Percentiles rank a stretch among this genome's conserved stretches.
phyloP scores from a whole-genome alignment of 2,329 filamentous ascomycete species.

The Neonectria punicea region DNA sequence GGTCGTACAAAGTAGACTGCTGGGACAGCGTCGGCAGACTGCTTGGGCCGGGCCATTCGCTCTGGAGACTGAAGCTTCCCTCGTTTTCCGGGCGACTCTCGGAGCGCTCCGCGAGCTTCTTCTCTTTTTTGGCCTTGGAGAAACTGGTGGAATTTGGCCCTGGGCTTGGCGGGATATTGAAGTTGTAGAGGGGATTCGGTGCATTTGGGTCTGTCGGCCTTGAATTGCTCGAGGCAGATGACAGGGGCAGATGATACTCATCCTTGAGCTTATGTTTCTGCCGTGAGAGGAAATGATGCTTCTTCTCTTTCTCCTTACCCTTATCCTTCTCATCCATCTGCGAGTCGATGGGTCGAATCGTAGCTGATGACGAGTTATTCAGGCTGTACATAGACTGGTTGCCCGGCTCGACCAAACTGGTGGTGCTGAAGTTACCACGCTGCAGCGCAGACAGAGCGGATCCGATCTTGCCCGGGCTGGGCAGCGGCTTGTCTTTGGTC shows the following conservation, averaged over 20 bases:
- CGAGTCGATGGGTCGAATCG: constrained; percentile 73
- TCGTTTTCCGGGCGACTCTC: constrained; percentile 64
- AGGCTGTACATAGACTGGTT: constrained; percentile 75
- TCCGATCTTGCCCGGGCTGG: constrained; percentile 77
- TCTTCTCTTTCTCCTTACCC: constrained; percentile 77
- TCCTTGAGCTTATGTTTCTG: constrained; percentile 84
- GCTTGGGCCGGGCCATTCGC: constrained; percentile 65
- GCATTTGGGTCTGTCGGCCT: constrained; percentile 79
- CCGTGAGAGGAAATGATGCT: constrained; percentile 81
- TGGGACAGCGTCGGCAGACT: constrained; percentile 60
- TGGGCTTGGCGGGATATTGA: constrained; percentile 78
- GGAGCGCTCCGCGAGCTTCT: constrained; percentile 78
- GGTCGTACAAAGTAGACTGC: constrained; percentile 61
- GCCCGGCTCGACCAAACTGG: constrained; percentile 72
- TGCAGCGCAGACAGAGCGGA: constrained; percentile 74
- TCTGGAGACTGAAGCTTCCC: constrained; percentile 52
- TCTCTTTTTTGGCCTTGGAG: constrained; percentile 86
- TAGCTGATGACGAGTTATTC: constrained; percentile 81
- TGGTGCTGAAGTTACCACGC: constrained; percentile 75
- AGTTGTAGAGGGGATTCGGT: constrained; percentile 81
- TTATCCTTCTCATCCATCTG: constrained; percentile 56
- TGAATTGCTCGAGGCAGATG: constrained; percentile 81
- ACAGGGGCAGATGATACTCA: constrained; percentile 77
- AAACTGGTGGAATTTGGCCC: constrained; percentile 74
- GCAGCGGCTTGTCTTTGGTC: constrained; percentile 71